Evolutionary conservation across 345 rosid species (phyloP).

Genomic region (Ailanthus altissimus): DNA sequence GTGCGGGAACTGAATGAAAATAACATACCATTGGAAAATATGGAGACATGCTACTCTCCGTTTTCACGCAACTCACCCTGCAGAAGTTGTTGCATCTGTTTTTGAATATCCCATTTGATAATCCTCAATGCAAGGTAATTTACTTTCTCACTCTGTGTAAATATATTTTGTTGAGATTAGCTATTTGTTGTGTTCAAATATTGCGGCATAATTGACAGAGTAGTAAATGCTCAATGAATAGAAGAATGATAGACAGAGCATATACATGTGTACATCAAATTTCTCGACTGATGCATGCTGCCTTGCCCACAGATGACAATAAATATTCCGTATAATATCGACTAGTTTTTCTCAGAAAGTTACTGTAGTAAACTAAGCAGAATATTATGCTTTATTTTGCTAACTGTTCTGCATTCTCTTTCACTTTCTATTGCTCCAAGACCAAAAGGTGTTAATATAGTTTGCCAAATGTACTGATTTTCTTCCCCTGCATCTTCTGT

Average conservation of each 20-base stretch:
- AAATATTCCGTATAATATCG: background rate
- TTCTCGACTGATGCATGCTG: background rate
- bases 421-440: too few species aligned
- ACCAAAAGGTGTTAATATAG: background rate
- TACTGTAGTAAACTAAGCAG: too few species aligned
- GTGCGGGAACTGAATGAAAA: slow-evolving; percentile 72
- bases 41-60: slow-evolving; percentile 87
- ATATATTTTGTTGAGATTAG: background rate
- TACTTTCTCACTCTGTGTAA: background rate
- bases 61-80: slow-evolving; percentile 86
- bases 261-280: background rate
- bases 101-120: slow-evolving; percentile 65
- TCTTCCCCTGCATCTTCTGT: background rate
- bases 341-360: too few species aligned
- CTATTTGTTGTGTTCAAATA: background rate
- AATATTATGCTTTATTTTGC: too few species aligned
- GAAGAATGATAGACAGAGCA: background rate
- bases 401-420: too few species aligned
- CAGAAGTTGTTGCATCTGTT: slow-evolving; percentile 65
- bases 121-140: slow-evolving; percentile 75
- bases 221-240: background rate
- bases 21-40: slow-evolving; percentile 51
- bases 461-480: background rate
- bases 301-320: background rate
- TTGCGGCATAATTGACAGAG: background rate